Evolutionary conservation across 139 green algal genomes (phyloP).

Genomic region (Chlorella sp.): DNA sequence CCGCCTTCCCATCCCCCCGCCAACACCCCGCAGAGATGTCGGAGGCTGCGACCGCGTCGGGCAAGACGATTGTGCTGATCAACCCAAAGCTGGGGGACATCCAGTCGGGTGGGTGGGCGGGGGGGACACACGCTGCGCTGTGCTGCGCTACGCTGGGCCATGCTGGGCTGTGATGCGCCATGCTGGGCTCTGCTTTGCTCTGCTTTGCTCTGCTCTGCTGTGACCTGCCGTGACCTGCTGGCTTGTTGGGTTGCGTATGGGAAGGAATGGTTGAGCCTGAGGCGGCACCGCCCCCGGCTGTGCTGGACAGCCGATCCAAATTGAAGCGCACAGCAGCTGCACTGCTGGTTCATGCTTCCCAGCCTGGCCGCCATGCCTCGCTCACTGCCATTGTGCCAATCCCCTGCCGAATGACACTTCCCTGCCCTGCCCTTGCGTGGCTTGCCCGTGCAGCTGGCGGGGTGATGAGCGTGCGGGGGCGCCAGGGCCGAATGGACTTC

Average conservation of each 20-base stretch:
- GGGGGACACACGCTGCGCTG: too few relatives aligned
- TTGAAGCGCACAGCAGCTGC: background rate
- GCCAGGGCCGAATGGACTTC: constrained; percentile 62
- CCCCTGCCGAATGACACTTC: background rate
- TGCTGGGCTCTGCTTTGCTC: background rate
- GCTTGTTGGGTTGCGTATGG: background rate
- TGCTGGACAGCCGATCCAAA: background rate
- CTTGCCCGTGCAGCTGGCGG: constrained; percentile 23
- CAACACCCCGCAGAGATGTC: constrained; percentile 7
- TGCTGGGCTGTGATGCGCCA: background rate
- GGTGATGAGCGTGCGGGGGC: constrained; percentile 60
- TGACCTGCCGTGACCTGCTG: too few relatives aligned
- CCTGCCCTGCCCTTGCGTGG: background rate
- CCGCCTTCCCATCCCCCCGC: background rate
- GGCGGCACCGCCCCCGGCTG: too few relatives aligned
- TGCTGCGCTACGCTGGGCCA: background rate
- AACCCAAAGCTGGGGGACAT: constrained; percentile 73
- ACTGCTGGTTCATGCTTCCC: background rate
- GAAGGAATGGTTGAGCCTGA: background rate
- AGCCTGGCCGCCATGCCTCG: background rate
- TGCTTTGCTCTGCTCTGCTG: too few relatives aligned
- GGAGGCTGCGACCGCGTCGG: constrained; percentile 16
- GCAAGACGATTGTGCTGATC: constrained; percentile 69
- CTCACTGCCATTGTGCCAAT: background rate
- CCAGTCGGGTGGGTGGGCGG: constrained; percentile 37